Conservation (phyloP, 768 basidiomycete genomes). For the Galerina marginata region DNA sequence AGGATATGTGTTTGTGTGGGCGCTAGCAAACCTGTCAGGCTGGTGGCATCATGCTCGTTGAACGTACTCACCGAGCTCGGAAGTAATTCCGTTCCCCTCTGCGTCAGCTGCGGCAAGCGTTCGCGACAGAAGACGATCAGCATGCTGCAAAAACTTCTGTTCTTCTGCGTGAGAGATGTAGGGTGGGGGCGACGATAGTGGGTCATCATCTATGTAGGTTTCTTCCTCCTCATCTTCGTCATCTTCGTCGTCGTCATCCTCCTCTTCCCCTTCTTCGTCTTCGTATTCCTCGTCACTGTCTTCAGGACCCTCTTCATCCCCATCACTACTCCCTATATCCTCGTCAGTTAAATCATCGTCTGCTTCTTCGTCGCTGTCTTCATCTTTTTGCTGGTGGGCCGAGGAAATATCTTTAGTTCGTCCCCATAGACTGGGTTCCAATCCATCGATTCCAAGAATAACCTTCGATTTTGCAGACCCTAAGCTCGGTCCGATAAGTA, state of each 20-base stretch:
- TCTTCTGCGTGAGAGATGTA: conserved; percentile 34
- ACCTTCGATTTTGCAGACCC: conserved; percentile 66
- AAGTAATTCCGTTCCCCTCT: conserved; percentile 38
- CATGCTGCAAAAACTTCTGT: conserved; percentile 36
- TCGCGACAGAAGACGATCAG: conserved; percentile 42
- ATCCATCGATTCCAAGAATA: conserved; percentile 65
- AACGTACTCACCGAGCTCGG: conserved; percentile 37
- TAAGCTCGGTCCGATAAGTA: conserved; percentile 70
- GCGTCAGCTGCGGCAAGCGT: conserved; percentile 40
- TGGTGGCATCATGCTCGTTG: not conserved
- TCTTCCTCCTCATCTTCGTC: conserved; percentile 15
- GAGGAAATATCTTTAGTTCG: conserved; percentile 31
- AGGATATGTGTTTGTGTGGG: conserved; percentile 53
- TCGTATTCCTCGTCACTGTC: conserved; percentile 31
- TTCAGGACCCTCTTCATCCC: conserved; percentile 28
- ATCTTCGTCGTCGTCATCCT: conserved; percentile 17
- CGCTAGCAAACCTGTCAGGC: conserved; percentile 29
- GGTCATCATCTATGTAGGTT: conserved; percentile 2
- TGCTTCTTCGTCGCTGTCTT: conserved; percentile 29
- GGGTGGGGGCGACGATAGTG: conserved; percentile 12
- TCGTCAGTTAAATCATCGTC: conserved; percentile 31
- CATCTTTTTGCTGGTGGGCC: conserved; percentile 28
- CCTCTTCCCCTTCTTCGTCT: conserved; percentile 23
- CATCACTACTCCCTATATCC: conserved; percentile 18
- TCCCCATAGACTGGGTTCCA: conserved; percentile 57